phyloP scores from a whole-genome alignment of 371 early-diverging fungal species.

The Rhizopus arrhizus region DNA sequence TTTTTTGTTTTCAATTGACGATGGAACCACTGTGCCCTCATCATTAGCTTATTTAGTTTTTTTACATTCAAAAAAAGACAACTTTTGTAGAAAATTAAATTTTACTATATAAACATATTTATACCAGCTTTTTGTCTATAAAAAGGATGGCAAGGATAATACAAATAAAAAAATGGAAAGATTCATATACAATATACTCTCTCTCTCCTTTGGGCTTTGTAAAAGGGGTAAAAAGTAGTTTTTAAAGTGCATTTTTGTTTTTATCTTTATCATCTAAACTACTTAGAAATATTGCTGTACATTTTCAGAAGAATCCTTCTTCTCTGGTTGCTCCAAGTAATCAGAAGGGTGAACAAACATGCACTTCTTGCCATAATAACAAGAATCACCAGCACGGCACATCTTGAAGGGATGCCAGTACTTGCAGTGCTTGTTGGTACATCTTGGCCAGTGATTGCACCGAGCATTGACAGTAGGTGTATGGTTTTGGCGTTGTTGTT shows the following conservation, averaged over 20 bases:
- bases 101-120: background rate
- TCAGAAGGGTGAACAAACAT: slow-evolving; percentile 58
- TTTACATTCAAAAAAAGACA: too few relatives aligned
- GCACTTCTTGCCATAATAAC: slow-evolving; percentile 53
- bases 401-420: slow-evolving; percentile 52
- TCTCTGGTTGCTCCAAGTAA: slow-evolving; percentile 11
- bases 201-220: too few relatives aligned
- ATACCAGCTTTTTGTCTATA: background rate
- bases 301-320: background rate
- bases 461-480: slow-evolving; percentile 48
- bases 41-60: too few relatives aligned
- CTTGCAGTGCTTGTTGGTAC: slow-evolving; percentile 65
- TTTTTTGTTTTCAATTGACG: too few relatives aligned
- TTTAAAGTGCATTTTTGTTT: too few relatives aligned
- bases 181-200: too few relatives aligned
- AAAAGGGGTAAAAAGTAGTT: too few relatives aligned
- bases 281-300: background rate
- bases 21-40: too few relatives aligned
- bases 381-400: slow-evolving; percentile 53
- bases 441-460: slow-evolving; percentile 60
- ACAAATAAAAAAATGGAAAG: background rate
- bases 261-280: too few relatives aligned
- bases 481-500: slow-evolving; percentile 41
- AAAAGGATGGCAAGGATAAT: background rate
- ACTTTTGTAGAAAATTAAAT: background rate